Conservation (phyloP, 1,284 basidiomycete genomes). For the Microbotryum intermedium region DNA sequence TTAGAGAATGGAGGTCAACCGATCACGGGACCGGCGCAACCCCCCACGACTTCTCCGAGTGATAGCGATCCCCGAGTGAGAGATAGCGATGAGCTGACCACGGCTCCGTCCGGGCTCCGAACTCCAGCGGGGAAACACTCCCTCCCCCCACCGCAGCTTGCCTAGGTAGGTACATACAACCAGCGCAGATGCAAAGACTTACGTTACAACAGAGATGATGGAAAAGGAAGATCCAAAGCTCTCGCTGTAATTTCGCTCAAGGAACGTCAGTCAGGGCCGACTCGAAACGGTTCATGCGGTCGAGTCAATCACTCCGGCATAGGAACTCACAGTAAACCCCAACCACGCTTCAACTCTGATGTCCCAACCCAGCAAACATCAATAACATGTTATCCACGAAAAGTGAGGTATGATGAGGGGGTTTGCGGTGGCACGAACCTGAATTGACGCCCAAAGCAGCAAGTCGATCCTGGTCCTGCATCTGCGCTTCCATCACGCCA, state of each 20-base stretch:
- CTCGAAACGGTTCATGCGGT: too few species aligned
- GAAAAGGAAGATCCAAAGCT: conserved; percentile 66
- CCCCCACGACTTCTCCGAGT: background rate
- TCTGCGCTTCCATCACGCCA: background rate
- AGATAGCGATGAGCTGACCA: too few species aligned
- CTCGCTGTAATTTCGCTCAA: background rate
- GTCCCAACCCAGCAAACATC: background rate
- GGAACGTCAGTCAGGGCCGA: too few species aligned
- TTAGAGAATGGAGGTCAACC: background rate
- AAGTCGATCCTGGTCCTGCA: background rate
- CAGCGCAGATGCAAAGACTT: too few species aligned
- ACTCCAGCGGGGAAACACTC: too few species aligned
- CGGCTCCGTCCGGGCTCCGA: too few species aligned
- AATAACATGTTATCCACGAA: too few species aligned
- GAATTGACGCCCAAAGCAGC: background rate
- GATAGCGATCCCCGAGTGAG: too few species aligned
- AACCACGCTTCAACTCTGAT: conserved; percentile 15
- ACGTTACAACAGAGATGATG: conserved; percentile 50
- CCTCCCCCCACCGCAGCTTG: too few species aligned
- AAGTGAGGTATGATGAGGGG: too few species aligned
- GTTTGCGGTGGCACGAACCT: background rate
- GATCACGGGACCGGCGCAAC: background rate
- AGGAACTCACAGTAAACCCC: background rate
- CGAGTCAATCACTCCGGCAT: background rate
- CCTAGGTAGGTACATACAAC: too few species aligned